Base-by-base conservation (phyloP, 176 grass and related monocot species). In the Oryza officinalis region DNA sequence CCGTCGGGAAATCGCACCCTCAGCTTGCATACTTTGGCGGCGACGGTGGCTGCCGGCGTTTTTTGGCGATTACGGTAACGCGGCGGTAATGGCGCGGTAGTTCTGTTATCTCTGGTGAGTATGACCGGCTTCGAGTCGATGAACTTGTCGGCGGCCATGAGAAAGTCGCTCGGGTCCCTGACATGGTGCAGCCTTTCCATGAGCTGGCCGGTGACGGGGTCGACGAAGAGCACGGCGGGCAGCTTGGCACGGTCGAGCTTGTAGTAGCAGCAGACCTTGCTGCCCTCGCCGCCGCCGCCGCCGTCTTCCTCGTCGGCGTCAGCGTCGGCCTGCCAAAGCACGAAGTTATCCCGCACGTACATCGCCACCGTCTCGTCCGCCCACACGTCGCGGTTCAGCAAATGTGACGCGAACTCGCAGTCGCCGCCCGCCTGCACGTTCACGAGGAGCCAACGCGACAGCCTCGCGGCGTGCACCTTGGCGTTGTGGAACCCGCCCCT, bases 191-290 rank as follows among this genome's bases (percentile, higher is more conserved):
- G n/a, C 79, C 1, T 40, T 23, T 59, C 46, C 14, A 81, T 20
- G 79, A 33, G 67, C 79, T 71, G 49, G 2, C 67, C 79, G 23
- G 79, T 81, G 49, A 81, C 67, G 1, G 67, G 79, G 49, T 81
- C 79, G 5, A 81, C 49, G 49, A 81, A 32, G 66, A 81, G 4
- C 7, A 71, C 79, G 32, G 35, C 79, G 49, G 79, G 79, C 1
- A 81, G 13, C 49, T 3, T 4, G 14, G 57, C 67, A 0, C 6
- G 33, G 3, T 49, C 47, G n/a, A 81, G 0, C 22, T 8, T 2
- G 33, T 81, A 43, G 67, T 81, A 43, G 23, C 32, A 27, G 2
- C 54, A 57, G 23, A 81, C 79, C 79, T 81, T 81, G n/a, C 2
- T 8, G n/a, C 6, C 44, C 32, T 38, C 22, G 26, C 6, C 27